Conservation (phyloP, 208 protist genomes). For the Wallacemonas sp. region DNA sequence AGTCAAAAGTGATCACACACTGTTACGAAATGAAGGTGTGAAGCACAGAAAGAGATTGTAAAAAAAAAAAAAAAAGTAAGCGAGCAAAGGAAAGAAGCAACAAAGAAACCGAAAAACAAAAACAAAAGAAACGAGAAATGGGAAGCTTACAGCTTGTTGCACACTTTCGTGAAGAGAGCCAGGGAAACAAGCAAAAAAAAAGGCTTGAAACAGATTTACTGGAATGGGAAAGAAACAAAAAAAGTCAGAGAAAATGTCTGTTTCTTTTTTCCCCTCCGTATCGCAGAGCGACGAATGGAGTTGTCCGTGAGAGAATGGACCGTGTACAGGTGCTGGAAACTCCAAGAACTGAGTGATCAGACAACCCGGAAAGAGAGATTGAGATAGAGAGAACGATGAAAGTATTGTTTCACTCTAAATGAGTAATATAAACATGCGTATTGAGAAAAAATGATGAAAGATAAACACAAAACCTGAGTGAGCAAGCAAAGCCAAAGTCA, state of each 20-base stretch:
- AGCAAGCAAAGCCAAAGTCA: background rate
- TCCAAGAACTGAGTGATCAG: too few relatives aligned
- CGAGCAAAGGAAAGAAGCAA: background rate
- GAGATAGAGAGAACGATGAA: too few relatives aligned
- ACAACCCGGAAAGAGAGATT: background rate
- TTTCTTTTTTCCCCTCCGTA: too few relatives aligned
- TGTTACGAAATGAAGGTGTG: too few relatives aligned
- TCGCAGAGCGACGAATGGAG: too few relatives aligned
- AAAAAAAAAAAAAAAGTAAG: slow-evolving; percentile 17
- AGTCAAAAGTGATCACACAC: too few relatives aligned
- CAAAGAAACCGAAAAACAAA: background rate
- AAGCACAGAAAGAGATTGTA: background rate
- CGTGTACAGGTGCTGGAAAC: too few relatives aligned
- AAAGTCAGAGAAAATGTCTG: too few relatives aligned
- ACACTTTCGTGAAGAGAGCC: slow-evolving; percentile 6
- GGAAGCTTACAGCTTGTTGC: background rate
- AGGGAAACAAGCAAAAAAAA: background rate
- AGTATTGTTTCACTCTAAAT: too few relatives aligned
- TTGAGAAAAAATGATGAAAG: slow-evolving; percentile 12
- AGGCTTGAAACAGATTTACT: too few relatives aligned
- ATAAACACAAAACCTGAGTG: background rate
- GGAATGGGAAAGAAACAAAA: too few relatives aligned
- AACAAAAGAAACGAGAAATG: background rate
- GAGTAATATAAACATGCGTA: slow-evolving; percentile 1
- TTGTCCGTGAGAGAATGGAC: too few relatives aligned